These are phyloP conservation scores for Plenodomus lindquistii DNA, from an alignment of 2,329 filamentous ascomycete species.

Conservation along the genomic window DNA sequence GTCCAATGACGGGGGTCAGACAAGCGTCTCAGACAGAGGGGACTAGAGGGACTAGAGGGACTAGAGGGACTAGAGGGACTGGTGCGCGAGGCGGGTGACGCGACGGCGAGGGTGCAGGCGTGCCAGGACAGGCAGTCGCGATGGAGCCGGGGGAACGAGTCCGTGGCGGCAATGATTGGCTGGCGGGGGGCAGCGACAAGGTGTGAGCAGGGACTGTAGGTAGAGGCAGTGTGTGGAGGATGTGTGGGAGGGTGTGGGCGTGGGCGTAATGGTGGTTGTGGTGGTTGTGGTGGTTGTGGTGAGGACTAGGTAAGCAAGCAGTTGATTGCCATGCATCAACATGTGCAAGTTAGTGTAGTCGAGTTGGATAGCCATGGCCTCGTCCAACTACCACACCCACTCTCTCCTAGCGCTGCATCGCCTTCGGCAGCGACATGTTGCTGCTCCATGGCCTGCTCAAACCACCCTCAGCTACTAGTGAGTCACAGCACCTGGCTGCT, in stretches of 20 bases:
- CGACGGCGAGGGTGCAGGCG: conserved; percentile 12
- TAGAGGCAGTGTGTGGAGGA: conserved; percentile 10
- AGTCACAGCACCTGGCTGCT: conserved; percentile 25
- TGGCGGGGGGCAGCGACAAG: no score
- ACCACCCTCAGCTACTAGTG: conserved; percentile 15
- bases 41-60: no score
- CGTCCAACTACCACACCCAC: background rate
- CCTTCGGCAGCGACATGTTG: background rate
- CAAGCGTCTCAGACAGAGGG: conserved; percentile 43
- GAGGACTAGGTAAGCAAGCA: no score
- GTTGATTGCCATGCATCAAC: no score
- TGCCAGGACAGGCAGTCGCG: conserved; percentile 13
- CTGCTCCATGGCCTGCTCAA: background rate
- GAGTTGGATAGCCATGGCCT: background rate
- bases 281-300: conserved; percentile 1
- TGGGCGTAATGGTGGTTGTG: conserved; percentile 6
- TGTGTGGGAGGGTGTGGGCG: conserved; percentile 3
- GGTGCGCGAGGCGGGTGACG: conserved; percentile 45
- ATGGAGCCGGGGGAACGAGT: conserved; percentile 15
- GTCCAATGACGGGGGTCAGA: conserved; percentile 44
- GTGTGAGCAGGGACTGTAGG: no score
- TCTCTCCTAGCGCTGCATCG: conserved; percentile 1
- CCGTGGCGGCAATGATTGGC: conserved; percentile 37
- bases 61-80: conserved; percentile 25
- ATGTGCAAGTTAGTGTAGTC: no score